These are phyloP conservation scores for Yamadazyma scolyti DNA, from an alignment of 805 yeast species.

Conservation along the genomic window DNA sequence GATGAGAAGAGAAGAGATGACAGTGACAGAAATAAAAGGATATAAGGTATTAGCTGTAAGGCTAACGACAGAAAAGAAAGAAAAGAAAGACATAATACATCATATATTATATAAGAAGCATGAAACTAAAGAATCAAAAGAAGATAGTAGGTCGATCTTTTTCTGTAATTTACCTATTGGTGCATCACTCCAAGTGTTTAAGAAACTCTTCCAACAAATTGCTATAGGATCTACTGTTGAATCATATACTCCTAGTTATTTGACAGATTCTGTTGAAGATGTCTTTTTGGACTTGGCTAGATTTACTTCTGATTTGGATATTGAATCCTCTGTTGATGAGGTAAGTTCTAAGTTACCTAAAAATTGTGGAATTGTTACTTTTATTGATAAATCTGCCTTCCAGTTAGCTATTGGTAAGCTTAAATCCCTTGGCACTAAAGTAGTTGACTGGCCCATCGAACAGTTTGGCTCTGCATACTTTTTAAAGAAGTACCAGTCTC, in stretches of 20 bases:
- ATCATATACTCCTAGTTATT: constrained; percentile 27
- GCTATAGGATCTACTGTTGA: constrained; percentile 68
- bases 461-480: constrained; percentile 38
- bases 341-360: constrained; percentile 54
- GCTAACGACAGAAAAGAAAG: constrained; percentile 34
- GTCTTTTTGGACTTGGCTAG: constrained; percentile 50
- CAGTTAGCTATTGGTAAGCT: constrained; percentile 63
- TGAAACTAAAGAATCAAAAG: constrained; percentile 36
- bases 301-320: constrained; percentile 55
- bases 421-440: constrained; percentile 40
- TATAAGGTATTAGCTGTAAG: constrained; percentile 49
- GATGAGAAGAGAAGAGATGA: constrained; percentile 5
- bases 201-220: constrained; percentile 53
- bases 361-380: constrained; percentile 68
- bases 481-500: constrained; percentile 26
- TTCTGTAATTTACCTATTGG: constrained; percentile 71
- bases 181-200: constrained; percentile 50
- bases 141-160: constrained; percentile 63
- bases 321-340: constrained; percentile 15
- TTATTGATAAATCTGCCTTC: constrained; percentile 68
- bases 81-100: no score
- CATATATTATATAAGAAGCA: constrained; percentile 68
- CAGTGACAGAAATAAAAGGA: constrained; percentile 50
- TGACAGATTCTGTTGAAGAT: constrained; percentile 43
- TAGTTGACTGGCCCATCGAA: constrained; percentile 37